A percentile compares a stretch with the other conserved stretches of the same genome.
These are phyloP conservation scores for Penicillium sclerotiorum DNA, from an alignment of 2,329 filamentous ascomycete genomes.

Conservation along the genomic window DNA sequence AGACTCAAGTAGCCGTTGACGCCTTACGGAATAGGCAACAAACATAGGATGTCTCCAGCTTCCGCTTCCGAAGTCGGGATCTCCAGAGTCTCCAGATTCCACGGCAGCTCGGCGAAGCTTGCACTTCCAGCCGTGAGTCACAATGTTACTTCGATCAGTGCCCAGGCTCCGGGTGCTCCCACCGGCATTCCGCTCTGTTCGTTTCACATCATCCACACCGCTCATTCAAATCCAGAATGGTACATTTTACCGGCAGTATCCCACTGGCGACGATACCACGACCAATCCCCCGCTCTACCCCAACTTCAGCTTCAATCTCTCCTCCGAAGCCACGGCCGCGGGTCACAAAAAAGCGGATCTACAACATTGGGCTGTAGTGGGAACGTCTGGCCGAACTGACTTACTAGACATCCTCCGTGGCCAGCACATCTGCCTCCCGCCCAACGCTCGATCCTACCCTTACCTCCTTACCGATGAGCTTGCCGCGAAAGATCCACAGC, in stretches of 20 bases:
- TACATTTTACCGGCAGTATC: constrained; percentile 81
- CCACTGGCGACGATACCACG: constrained; percentile 49
- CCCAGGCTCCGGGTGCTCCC: constrained; percentile 12
- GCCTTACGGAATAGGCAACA: too few relatives aligned
- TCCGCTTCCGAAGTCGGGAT: background rate
- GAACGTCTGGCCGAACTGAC: constrained; percentile 77
- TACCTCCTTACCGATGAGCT: constrained; percentile 69
- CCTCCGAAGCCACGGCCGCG: constrained; percentile 47
- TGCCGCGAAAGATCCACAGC: constrained; percentile 49
- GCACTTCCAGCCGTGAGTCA: background rate
- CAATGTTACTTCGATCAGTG: constrained; percentile 19
- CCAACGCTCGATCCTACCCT: constrained; percentile 75
- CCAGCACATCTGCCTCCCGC: constrained; percentile 73
- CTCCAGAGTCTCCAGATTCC: background rate
- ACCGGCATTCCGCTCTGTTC: constrained; percentile 3
- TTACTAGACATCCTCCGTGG: constrained; percentile 80
- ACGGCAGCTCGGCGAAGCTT: background rate
- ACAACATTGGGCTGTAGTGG: constrained; percentile 82
- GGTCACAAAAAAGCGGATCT: constrained; percentile 24
- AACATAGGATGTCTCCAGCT: background rate
- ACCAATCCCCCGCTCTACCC: constrained; percentile 71
- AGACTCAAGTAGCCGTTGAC: too few relatives aligned
- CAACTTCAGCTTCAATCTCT: constrained; percentile 69
- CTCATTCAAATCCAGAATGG: constrained; percentile 74
- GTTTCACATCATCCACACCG: constrained; percentile 42